These are phyloP conservation scores for Ballota nigra DNA, from an alignment of 257 asterid genomes.

Conservation along the genomic window DNA sequence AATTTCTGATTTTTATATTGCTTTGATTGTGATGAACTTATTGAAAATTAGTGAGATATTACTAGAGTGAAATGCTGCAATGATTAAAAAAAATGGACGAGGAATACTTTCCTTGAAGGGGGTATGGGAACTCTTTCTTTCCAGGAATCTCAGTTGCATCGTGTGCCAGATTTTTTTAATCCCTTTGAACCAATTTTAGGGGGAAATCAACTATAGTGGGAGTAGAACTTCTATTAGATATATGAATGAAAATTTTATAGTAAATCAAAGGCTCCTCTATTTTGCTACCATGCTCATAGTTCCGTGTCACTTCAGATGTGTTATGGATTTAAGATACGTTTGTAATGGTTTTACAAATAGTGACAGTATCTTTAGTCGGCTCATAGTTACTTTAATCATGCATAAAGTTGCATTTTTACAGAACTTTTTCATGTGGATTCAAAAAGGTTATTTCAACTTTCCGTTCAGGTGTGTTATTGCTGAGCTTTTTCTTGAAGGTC, in stretches of 20 bases:
- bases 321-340: slow-evolving; percentile 8
- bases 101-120: slow-evolving; percentile 4
- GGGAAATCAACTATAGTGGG: neutral
- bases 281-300: slow-evolving; percentile 1
- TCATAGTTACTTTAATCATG: slow-evolving; percentile 11
- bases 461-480: slow-evolving; percentile 95
- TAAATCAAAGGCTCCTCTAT: slow-evolving; percentile 6
- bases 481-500: slow-evolving; percentile 99
- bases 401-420: slow-evolving; percentile 4
- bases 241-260: slow-evolving; percentile 1
- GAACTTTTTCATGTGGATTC: slow-evolving; percentile 15
- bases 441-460: slow-evolving; percentile 18
- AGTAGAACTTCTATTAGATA: neutral
- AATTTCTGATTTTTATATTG: slow-evolving; percentile 12
- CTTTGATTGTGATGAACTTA: slow-evolving; percentile 18
- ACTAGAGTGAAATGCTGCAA: slow-evolving; percentile 1
- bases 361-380: slow-evolving; percentile 11
- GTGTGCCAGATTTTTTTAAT: neutral
- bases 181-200: neutral
- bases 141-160: slow-evolving; percentile 10
- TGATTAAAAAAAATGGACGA: slow-evolving; percentile 7
- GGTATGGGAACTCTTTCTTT: neutral
- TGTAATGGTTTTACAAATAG: neutral
- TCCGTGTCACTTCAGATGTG: neutral
- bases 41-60: slow-evolving; percentile 18